Conservation (phyloP, 2,329 filamentous ascomycete species). For the Albifimbria verrucaria region DNA sequence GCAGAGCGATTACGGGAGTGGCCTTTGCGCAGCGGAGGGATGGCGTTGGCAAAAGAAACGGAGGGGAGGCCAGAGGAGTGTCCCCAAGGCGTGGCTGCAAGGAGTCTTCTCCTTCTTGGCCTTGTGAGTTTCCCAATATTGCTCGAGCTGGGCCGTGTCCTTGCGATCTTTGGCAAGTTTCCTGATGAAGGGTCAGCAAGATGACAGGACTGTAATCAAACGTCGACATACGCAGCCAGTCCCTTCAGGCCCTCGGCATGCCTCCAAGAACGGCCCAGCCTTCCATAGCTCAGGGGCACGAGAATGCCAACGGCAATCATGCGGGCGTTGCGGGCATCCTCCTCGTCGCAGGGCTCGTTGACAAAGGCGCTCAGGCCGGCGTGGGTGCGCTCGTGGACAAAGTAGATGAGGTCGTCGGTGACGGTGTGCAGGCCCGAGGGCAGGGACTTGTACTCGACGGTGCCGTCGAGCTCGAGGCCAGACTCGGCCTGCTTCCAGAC, state of each 20-base stretch:
- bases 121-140: conserved; percentile 69
- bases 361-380: conserved; percentile 91
- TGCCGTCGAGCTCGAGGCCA: conserved; percentile 73
- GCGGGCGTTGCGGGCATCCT: conserved; percentile 76
- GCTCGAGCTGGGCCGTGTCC: conserved; percentile 62
- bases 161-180: conserved; percentile 63
- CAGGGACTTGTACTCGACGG: conserved; percentile 93
- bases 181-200: conserved; percentile 31
- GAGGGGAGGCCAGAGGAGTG: conserved; percentile 50
- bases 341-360: conserved; percentile 75
- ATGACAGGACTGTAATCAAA: neutral
- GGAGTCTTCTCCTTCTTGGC: conserved; percentile 33
- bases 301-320: conserved; percentile 91
- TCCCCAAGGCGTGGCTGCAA: conserved; percentile 33
- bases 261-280: conserved; percentile 83
- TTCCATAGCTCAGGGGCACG: conserved; percentile 80
- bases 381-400: conserved; percentile 75
- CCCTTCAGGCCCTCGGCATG: conserved; percentile 75
- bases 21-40: conserved; percentile 31
- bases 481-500: conserved; percentile 76
- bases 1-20: conserved; percentile 56
- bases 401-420: conserved; percentile 86
- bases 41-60: conserved; percentile 32
- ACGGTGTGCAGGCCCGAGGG: conserved; percentile 92
- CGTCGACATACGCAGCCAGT: conserved; percentile 61